phyloP scores from a whole-genome alignment of 345 rosid genomes.

The Aquilaria sinensis region DNA sequence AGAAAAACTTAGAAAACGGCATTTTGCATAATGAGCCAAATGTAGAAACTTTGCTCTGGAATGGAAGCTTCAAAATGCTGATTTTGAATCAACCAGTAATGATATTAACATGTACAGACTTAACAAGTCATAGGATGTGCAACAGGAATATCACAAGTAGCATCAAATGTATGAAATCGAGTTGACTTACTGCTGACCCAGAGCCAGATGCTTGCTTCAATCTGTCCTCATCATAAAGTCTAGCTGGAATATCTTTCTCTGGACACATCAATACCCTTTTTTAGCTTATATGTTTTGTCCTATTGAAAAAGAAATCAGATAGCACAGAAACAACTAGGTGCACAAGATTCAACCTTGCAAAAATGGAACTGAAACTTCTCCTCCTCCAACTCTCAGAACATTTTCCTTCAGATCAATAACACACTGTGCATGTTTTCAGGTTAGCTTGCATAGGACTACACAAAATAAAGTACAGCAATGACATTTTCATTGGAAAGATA shows the following conservation, averaged over 20 bases:
- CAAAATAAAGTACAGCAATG: slow-evolving; percentile 4
- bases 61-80: no score
- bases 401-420: slow-evolving; percentile 86
- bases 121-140: no score
- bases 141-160: no score
- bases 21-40: no score
- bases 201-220: slow-evolving; percentile 84
- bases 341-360: slow-evolving; percentile 61
- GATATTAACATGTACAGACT: no score
- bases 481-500: background rate
- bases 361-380: slow-evolving; percentile 96
- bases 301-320: slow-evolving; percentile 1
- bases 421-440: slow-evolving; percentile 44
- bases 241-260: slow-evolving; percentile 92
- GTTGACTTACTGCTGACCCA: slow-evolving; percentile 50
- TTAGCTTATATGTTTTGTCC: slow-evolving; percentile 4
- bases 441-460: slow-evolving; percentile 2
- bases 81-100: no score
- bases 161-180: background rate
- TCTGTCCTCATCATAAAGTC: slow-evolving; percentile 75
- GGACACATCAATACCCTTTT: slow-evolving; percentile 18
- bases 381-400: slow-evolving; percentile 89
- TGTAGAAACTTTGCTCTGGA: no score
- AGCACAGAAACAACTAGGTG: slow-evolving; percentile 6
- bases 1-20: no score